Percentiles rank a stretch among this genome's conserved stretches.
Conservation (phyloP, 192 early-diverging fungal genomes). For the Kappamyces sp. region DNA sequence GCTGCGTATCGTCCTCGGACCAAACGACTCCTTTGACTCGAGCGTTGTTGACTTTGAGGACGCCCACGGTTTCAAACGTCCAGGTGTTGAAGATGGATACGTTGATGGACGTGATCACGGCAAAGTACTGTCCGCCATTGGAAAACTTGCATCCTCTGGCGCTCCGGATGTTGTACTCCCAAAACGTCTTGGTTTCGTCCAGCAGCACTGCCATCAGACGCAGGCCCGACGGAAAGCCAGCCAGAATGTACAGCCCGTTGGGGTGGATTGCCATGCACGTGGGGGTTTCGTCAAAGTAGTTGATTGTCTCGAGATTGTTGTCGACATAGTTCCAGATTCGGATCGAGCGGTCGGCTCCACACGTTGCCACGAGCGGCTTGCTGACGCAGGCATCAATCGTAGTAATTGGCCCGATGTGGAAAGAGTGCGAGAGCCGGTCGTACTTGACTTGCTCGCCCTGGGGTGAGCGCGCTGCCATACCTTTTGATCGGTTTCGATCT, state of each 20-base stretch:
- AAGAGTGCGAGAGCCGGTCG: constrained; percentile 39
- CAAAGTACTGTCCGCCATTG: constrained; percentile 58
- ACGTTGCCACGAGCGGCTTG: constrained; percentile 55
- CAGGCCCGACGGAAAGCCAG: constrained; percentile 45
- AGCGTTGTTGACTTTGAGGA: constrained; percentile 36
- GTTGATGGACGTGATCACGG: constrained; percentile 44
- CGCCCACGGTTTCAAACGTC: constrained; percentile 41
- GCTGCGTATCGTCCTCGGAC: constrained; percentile 46
- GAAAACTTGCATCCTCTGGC: constrained; percentile 51
- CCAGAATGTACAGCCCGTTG: constrained; percentile 49
- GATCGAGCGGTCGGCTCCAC: constrained; percentile 47
- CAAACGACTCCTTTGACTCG: constrained; percentile 48
- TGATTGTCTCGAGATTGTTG: constrained; percentile 46
- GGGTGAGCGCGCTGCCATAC: constrained; percentile 12
- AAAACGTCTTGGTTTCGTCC: constrained; percentile 51
- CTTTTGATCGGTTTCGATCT: constrained; percentile 35
- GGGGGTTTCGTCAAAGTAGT: constrained; percentile 46
- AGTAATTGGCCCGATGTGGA: constrained; percentile 42
- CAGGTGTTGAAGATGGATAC: constrained; percentile 46
- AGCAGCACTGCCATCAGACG: constrained; percentile 54
- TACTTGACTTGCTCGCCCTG: constrained; percentile 42
- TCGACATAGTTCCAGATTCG: constrained; percentile 63
- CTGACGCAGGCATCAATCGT: constrained; percentile 49
- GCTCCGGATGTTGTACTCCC: constrained; percentile 46
- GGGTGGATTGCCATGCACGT: constrained; percentile 49